A percentile compares a stretch with the other conserved stretches of the same genome.
Conservation (phyloP, 192 early-diverging fungal genomes). For the Piromyces finnis region DNA sequence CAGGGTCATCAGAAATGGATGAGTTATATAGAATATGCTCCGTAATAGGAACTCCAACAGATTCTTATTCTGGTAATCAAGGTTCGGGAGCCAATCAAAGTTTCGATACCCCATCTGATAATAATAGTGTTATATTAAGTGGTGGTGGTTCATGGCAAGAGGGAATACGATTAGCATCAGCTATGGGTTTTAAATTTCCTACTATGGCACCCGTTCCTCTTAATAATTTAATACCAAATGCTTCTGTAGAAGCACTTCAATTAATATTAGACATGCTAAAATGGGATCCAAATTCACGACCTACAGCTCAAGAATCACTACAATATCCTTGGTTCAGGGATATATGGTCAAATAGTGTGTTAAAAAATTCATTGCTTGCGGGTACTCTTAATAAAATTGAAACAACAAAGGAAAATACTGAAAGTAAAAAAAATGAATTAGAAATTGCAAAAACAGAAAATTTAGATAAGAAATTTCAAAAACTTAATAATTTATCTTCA, state of each 20-base stretch:
- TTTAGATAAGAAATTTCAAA: not conserved
- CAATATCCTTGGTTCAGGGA: conserved; percentile 33
- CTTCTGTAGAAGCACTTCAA: not conserved
- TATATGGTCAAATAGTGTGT: not conserved
- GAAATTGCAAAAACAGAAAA: not conserved
- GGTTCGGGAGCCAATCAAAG: not conserved
- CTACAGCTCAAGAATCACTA: conserved; percentile 57
- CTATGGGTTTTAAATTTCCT: conserved; percentile 35
- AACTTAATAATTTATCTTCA: not conserved
- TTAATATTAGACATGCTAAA: conserved; percentile 53
- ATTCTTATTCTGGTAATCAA: conserved; percentile 5
- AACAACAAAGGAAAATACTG: too few species aligned
- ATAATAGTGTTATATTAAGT: conserved; percentile 13
- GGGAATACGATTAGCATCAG: conserved; percentile 20
- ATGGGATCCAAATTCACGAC: conserved; percentile 59
- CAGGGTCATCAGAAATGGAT: conserved; percentile 83
- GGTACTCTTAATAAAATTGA: not conserved
- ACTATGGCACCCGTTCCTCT: conserved; percentile 4
- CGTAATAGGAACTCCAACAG: conserved; percentile 55
- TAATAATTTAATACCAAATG: not conserved
- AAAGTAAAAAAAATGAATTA: not conserved
- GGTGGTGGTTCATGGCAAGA: conserved; percentile 29
- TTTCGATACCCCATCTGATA: conserved; percentile 3
- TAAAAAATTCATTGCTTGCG: not conserved
- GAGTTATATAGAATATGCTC: conserved; percentile 71